A percentile compares a stretch with the other conserved stretches of the same genome.
Evolutionary conservation across 352 stramenopile species (phyloP).

Genomic region (Phytophthora foliorum): DNA sequence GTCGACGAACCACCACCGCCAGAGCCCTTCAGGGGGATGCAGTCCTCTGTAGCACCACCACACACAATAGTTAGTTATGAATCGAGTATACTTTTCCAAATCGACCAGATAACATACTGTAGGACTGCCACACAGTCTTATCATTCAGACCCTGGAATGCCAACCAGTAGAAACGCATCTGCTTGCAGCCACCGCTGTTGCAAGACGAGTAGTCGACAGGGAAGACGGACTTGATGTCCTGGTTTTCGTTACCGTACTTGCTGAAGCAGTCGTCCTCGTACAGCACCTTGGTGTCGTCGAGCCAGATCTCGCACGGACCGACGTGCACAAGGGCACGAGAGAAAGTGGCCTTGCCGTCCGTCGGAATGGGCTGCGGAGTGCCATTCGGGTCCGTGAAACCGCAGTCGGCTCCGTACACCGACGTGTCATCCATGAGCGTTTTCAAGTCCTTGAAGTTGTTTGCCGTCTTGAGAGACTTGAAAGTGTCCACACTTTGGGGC

Average conservation of each 20-base stretch:
- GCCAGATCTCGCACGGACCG: constrained; percentile 51
- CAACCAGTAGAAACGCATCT: constrained; percentile 58
- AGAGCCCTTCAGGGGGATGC: constrained; percentile 42
- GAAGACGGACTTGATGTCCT: constrained; percentile 52
- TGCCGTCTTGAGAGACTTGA: constrained; percentile 32
- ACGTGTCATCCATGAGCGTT: constrained; percentile 47
- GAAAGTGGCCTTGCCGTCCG: constrained; percentile 46
- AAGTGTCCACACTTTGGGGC: constrained; percentile 32
- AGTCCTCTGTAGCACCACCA: constrained; percentile 37
- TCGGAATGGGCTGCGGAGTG: constrained; percentile 44
- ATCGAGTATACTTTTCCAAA: too few relatives aligned
- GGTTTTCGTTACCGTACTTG: constrained; percentile 45
- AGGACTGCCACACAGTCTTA: constrained; percentile 55
- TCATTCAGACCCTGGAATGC: constrained; percentile 46
- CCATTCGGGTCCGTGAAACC: constrained; percentile 47
- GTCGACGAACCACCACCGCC: constrained; percentile 29
- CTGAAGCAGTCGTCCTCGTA: constrained; percentile 43
- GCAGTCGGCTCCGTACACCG: constrained; percentile 45
- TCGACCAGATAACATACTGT: constrained; percentile 56
- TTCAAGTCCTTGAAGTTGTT: constrained; percentile 49
- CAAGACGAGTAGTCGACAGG: constrained; percentile 54
- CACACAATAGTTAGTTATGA: constrained; percentile 4
- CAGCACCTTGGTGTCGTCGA: constrained; percentile 49
- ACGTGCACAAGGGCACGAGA: constrained; percentile 43
- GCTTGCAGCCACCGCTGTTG: constrained; percentile 36